Base-by-base conservation (phyloP, 2,329 filamentous ascomycete species). In the Teratosphaeria pseudoeucalypti region DNA sequence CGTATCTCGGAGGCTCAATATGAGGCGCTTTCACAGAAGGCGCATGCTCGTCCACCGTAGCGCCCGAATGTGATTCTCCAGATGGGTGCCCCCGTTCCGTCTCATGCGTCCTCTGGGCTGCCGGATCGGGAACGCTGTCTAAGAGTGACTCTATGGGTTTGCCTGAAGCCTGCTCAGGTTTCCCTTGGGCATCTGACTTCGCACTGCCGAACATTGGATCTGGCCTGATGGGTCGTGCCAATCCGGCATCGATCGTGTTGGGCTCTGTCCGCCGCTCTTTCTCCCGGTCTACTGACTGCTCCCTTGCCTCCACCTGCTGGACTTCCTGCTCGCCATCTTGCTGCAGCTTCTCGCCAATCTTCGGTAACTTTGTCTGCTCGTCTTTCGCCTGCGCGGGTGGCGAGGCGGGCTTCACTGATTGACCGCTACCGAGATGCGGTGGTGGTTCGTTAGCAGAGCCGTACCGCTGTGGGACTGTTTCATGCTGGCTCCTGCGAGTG, bases 1-100 rank as follows among this genome's bases (percentile, higher is more conserved):
- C 85, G 71, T 96, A 95, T 1, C 86, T 88, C 7, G 89, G 84
- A 0, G 89, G 82, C 55, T 84, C 80, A 70, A 88, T 82, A 71
- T 91, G 85, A 12, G 70, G 70, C 1, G 69, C 65, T 60, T 67
- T 69, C 10, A 67, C 57, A 4, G 87, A 87, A 26, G 83, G 81
- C 65, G 81, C 81, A 55, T 76, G 73, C 29, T 77, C 68, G 47
- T 72, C 69, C 32, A 64, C 49, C 29, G 62, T 58, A n/a, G 58
- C 29, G 19, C 59, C 55, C 26, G 61, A 60, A 52, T 73, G 61
- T 43, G 63, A 60, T 57, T 73, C 70, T 57, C 73, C 60, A 10
- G 64, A 49, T 12, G 55, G 3, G 11, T 61, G 60, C 6, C 58
- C 29, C 4, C 55, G 57, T 6, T 47, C 32, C 3, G 54, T 16